Conservation (phyloP, 2,329 filamentous ascomycete species). For the Pseudonectria buxi region DNA sequence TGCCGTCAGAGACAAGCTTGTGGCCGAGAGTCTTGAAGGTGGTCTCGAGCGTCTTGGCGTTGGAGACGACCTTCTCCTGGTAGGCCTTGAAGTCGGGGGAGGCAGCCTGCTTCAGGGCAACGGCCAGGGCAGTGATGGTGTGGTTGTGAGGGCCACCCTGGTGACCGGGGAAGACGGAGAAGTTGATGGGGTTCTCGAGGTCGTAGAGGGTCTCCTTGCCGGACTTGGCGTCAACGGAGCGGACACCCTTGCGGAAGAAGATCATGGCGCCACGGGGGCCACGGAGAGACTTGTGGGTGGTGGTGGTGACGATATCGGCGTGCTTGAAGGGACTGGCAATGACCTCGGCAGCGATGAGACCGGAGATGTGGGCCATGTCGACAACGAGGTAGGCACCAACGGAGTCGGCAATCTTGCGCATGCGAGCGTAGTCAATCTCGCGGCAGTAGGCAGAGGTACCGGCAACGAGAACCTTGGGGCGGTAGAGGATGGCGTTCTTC, state of each 20-base stretch:
- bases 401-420: conserved; percentile 91
- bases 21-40: conserved; percentile 83
- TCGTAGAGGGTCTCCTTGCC: conserved; percentile 89
- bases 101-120: conserved; percentile 90
- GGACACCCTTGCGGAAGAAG: conserved; percentile 97
- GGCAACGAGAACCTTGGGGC: conserved; percentile 92
- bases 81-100: conserved; percentile 88
- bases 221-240: conserved; percentile 81
- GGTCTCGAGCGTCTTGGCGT: conserved; percentile 84
- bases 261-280: conserved; percentile 99
- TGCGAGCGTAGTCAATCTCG: conserved; percentile 91
- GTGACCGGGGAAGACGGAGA: conserved; percentile 98
- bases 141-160: conserved; percentile 99
- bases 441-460: conserved; percentile 98
- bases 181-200: conserved; percentile 93
- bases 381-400: conserved; percentile 92
- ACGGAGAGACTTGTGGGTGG: conserved; percentile 97
- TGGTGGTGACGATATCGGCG: conserved; percentile 96
- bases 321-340: conserved; percentile 89
- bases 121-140: conserved; percentile 94
- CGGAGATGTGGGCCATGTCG: conserved; percentile 98
- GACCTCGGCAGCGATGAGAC: conserved; percentile 85
- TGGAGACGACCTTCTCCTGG: conserved; percentile 85
- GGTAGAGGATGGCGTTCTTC: conserved; percentile 84
- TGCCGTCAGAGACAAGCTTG: conserved; percentile 91